These are phyloP conservation scores for Helenozyma baotianmanensis DNA, from an alignment of 805 yeast genomes.

Conservation along the genomic window DNA sequence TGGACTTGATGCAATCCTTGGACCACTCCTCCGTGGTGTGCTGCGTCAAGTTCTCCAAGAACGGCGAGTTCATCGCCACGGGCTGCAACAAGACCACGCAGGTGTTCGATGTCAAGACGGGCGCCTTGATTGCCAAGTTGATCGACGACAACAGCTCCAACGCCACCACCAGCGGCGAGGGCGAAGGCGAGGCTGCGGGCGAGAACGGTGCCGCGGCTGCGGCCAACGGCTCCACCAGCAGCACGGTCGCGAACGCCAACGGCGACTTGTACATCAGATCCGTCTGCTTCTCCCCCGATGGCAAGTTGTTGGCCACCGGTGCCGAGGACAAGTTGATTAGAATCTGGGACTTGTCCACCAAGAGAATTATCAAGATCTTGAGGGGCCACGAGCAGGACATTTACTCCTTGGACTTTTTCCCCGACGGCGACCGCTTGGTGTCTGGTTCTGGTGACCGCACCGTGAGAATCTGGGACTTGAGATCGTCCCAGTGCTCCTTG, in stretches of 20 bases:
- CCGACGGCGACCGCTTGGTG: slow-evolving; percentile 87
- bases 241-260: slow-evolving; percentile 53
- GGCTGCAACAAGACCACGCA: slow-evolving; percentile 96
- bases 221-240: slow-evolving; percentile 23
- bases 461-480: slow-evolving; percentile 93
- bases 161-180: slow-evolving; percentile 9
- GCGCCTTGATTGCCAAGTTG: slow-evolving; percentile 80
- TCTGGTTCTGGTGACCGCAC: slow-evolving; percentile 97
- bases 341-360: slow-evolving; percentile 89
- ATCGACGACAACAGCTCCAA: slow-evolving; percentile 61
- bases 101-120: slow-evolving; percentile 87
- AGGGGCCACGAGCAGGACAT: slow-evolving; percentile 97
- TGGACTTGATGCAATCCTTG: slow-evolving; percentile 82
- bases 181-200: slow-evolving; percentile 25
- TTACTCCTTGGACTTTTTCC: slow-evolving; percentile 91
- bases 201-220: slow-evolving; percentile 34
- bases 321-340: slow-evolving; percentile 87
- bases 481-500: slow-evolving; percentile 81
- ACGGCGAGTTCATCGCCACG: slow-evolving; percentile 90
- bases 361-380: slow-evolving; percentile 79
- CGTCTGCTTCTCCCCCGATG: slow-evolving; percentile 95
- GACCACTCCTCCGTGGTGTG: slow-evolving; percentile 95
- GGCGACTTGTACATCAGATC: slow-evolving; percentile 91
- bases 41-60: slow-evolving; percentile 88
- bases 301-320: slow-evolving; percentile 87